Evolutionary conservation across 495 filamentous ascomycete species (phyloP), one percentile per base, ranked within the genome.

Genomic region (Penicillium ucsense): DNA sequence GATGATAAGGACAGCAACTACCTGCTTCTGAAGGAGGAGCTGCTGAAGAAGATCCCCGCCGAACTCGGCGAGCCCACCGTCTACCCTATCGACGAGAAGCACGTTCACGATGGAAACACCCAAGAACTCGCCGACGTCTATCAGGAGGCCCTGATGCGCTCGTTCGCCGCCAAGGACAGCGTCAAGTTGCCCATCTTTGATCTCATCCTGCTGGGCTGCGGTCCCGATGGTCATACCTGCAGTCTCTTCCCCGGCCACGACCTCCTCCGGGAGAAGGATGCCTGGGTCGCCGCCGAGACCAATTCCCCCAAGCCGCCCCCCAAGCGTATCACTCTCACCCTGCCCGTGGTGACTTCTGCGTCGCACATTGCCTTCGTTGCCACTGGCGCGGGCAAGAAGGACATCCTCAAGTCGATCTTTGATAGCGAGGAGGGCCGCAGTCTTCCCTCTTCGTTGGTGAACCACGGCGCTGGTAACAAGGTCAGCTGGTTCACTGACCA

Each of bases 201-300:
- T 60, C 75, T 98, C 29, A 73, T 98, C 20, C 77, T 98, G 11
- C 80, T 98, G 38, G 92, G 92, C 48, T 91, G 85, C 55, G 92
- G 92, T 3, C 92, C 91, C 10, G 92, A 98, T 62, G 92, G 92
- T 35, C 92, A 98, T 67, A 96, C 92, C 28, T 97, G 94, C 84
- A 89, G 83, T 54, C 74, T 97, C 31, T 98, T 98, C 73, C 94
- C 92, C 5, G 83, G 84, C 29, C 91, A 95, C 54, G 80, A 81
- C 38, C 74, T 97, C 36, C 74, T 98, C 51, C 80, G 90, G 37
- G 92, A 97, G 73, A 80, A 80, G 48, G 82, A 85, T 56, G 90
- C 89, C 33, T 98, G 92, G 92, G 89, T 96, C 8, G 83, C 86
- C 4, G 78, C 90, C 3, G 89, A 94, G 56, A 81, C 82, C 60